phyloP scores from a whole-genome alignment of 129 eudicot genomes.

The Calendula officinalis region DNA sequence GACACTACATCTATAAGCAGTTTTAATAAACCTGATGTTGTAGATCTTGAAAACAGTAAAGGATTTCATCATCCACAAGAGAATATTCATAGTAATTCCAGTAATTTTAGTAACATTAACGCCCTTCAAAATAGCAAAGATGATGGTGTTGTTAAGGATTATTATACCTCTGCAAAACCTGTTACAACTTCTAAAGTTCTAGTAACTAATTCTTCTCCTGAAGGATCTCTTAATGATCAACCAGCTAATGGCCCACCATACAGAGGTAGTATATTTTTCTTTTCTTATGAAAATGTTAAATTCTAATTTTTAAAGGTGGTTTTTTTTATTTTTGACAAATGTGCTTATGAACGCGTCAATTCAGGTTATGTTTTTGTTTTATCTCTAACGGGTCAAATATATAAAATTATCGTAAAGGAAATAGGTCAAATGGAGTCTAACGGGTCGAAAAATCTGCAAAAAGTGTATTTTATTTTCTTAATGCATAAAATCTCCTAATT shows the following conservation, averaged over 20 bases:
- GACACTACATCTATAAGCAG: slow-evolving; percentile 24
- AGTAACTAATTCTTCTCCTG: slow-evolving; percentile 31
- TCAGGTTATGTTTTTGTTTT: too few species aligned
- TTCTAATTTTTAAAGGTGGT: too few species aligned
- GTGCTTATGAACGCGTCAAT: too few species aligned
- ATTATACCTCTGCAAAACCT: background rate
- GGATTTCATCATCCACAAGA: slow-evolving; percentile 17
- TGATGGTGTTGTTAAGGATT: slow-evolving; percentile 26
- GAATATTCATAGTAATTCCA: slow-evolving; percentile 23
- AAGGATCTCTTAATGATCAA: slow-evolving; percentile 25
- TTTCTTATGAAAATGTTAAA: too few species aligned
- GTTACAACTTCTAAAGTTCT: slow-evolving; percentile 36
- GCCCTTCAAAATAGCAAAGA: slow-evolving; percentile 31
- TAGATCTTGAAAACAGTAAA: slow-evolving; percentile 22
- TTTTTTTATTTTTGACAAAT: too few species aligned
- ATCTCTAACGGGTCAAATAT: too few species aligned
- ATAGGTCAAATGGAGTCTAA: too few species aligned
- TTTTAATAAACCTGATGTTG: slow-evolving; percentile 8
- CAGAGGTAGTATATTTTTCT: too few species aligned
- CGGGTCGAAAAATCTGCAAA: too few species aligned
- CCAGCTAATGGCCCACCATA: slow-evolving; percentile 22
- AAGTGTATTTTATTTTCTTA: too few species aligned
- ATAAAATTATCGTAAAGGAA: too few species aligned
- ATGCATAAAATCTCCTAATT: too few species aligned
- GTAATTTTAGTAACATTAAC: slow-evolving; percentile 29